Conservation (phyloP, 768 basidiomycete genomes). For the Lactarius indigo region DNA sequence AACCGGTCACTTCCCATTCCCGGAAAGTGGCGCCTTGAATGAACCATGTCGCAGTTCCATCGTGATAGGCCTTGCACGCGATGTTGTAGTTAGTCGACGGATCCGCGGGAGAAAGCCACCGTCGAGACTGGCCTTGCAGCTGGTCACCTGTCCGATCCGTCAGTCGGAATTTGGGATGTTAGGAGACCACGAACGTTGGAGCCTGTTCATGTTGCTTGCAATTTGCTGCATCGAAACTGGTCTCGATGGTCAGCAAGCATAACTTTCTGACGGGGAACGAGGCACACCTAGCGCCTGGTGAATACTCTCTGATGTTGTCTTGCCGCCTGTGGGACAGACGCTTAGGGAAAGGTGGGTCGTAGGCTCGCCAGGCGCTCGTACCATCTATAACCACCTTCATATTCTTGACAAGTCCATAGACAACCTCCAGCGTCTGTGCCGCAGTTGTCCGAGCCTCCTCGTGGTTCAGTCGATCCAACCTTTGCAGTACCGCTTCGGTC, state of each 20-base stretch:
- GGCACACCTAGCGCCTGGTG: background rate
- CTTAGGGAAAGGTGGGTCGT: background rate
- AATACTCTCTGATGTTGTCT: background rate
- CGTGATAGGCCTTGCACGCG: background rate
- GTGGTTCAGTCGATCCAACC: background rate
- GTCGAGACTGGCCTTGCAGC: background rate
- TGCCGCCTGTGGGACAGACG: background rate
- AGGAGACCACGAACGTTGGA: background rate
- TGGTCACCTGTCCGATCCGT: background rate
- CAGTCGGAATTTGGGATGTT: background rate
- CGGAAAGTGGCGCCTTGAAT: background rate
- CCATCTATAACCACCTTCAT: background rate
- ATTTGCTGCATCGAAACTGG: background rate
- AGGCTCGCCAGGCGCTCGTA: background rate
- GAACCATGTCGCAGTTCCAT: slow-evolving; percentile 5
- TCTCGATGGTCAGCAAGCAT: background rate
- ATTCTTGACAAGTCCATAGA: background rate
- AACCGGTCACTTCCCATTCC: background rate
- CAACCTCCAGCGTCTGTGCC: background rate
- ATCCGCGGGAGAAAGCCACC: background rate
- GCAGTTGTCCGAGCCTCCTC: background rate
- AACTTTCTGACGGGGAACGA: no score
- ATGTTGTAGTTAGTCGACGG: background rate
- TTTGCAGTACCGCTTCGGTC: background rate
- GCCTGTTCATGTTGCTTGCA: background rate